A percentile compares a stretch with the other conserved stretches of the same genome.
Conservation (phyloP, 2,329 filamentous ascomycete species). For the Stemphylium beticola region DNA sequence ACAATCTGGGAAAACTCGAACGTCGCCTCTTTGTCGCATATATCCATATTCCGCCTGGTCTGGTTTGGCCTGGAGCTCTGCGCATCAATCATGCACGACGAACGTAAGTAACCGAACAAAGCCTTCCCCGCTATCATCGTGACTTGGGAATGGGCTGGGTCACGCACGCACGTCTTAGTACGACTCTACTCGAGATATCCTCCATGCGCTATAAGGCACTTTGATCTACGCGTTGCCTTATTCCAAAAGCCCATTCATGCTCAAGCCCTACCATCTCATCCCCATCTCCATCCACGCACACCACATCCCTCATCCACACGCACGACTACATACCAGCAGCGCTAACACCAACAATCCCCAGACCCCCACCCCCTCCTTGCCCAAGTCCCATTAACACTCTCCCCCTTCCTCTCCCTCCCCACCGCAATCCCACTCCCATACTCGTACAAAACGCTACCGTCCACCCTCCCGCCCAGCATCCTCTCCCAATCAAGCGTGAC, state of each 20-base stretch:
- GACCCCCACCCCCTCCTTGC: slow-evolving; percentile 83
- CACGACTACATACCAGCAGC: background rate
- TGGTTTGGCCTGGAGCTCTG: no score
- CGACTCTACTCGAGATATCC: no score
- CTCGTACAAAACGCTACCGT: slow-evolving; percentile 90
- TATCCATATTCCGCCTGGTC: no score
- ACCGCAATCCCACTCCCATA: slow-evolving; percentile 91
- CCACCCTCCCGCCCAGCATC: slow-evolving; percentile 78
- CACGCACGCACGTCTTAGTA: no score
- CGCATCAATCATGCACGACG: slow-evolving; percentile 41
- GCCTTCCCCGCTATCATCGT: background rate
- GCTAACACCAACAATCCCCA: slow-evolving; percentile 28
- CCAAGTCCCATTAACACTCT: slow-evolving; percentile 91
- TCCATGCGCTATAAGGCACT: no score
- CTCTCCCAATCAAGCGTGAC: slow-evolving; percentile 49
- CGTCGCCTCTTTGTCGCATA: no score
- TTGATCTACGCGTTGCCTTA: no score
- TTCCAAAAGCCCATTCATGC: no score
- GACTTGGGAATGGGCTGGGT: no score
- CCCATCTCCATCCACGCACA: no score
- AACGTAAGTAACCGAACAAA: slow-evolving; percentile 35
- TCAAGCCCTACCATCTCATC: no score
- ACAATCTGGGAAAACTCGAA: no score
- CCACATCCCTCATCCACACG: background rate
- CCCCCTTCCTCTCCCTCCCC: slow-evolving; percentile 90